Conservation (phyloP, 2,329 filamentous ascomycete species). For the Penicillium fuscoglaucum region DNA sequence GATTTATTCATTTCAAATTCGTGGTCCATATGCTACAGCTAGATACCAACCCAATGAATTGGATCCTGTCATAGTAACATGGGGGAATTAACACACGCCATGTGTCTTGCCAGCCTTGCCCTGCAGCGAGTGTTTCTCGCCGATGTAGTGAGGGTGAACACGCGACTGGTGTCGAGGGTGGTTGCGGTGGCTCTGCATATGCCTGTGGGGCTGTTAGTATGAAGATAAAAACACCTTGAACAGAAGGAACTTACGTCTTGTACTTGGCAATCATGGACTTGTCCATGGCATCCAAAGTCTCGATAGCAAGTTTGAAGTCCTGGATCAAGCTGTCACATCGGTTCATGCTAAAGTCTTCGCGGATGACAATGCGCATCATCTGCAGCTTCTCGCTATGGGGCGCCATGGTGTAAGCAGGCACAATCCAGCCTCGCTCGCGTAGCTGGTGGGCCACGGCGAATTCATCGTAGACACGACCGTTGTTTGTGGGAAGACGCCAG, state of each 20-base stretch:
- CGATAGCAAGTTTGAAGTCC: conserved; percentile 76
- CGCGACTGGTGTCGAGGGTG: conserved; percentile 54
- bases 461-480: conserved; percentile 65
- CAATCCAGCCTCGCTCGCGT: conserved; percentile 84
- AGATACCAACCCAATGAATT: not conserved
- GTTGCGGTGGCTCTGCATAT: conserved; percentile 58
- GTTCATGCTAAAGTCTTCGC: conserved; percentile 84
- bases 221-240: not conserved
- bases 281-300: conserved; percentile 73
- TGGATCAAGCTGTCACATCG: conserved; percentile 75
- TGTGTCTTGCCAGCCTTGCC: conserved; percentile 91
- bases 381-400: conserved; percentile 80
- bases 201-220: conserved; percentile 29
- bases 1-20: not conserved
- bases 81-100: conserved; percentile 65
- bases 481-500: conserved; percentile 68
- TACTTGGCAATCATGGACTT: conserved; percentile 68
- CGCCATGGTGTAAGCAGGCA: conserved; percentile 96
- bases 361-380: conserved; percentile 87
- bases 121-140: conserved; percentile 83
- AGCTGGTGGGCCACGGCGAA: conserved; percentile 82
- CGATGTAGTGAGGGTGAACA: conserved; percentile 56
- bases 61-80: not conserved
- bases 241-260: conserved; percentile 54
- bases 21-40: not conserved